Evolutionary conservation across 2,329 filamentous ascomycete species (phyloP).

Genomic region (Diplodia mutila): DNA sequence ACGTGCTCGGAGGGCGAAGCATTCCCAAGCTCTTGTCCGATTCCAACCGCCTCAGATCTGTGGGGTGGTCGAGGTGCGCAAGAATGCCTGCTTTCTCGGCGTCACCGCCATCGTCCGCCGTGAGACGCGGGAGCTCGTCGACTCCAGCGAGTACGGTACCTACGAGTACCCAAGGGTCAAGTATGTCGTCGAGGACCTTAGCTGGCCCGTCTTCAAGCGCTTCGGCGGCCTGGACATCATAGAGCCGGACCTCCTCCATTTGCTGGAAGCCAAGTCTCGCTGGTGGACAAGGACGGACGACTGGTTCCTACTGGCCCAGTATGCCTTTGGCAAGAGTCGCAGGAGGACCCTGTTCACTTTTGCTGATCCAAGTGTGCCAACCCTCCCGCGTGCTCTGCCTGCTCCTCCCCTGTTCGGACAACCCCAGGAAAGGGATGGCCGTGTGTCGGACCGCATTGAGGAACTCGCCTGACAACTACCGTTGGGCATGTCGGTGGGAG

Average conservation of each 20-base stretch:
- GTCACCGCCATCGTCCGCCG: slow-evolving; percentile 21
- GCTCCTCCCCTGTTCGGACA: background rate
- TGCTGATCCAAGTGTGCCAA: slow-evolving; percentile 14
- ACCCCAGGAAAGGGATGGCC: background rate
- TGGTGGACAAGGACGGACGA: slow-evolving; percentile 20
- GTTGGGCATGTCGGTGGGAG: background rate
- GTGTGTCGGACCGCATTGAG: slow-evolving; percentile 10
- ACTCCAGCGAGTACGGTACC: background rate
- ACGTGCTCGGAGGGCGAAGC: background rate
- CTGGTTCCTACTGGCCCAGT: slow-evolving; percentile 1
- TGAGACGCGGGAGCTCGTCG: slow-evolving; percentile 3
- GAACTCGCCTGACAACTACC: background rate
- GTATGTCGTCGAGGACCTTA: slow-evolving; percentile 17
- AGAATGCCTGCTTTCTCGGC: slow-evolving; percentile 9
- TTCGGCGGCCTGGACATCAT: slow-evolving; percentile 18
- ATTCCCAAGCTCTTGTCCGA: slow-evolving; percentile 1
- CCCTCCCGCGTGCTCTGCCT: slow-evolving; percentile 6
- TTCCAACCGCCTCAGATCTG: slow-evolving; percentile 16
- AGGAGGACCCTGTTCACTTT: slow-evolving; percentile 15
- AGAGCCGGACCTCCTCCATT: slow-evolving; percentile 1
- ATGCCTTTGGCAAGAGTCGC: slow-evolving; percentile 18
- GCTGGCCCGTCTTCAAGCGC: slow-evolving; percentile 19
- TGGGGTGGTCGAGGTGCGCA: slow-evolving; percentile 13
- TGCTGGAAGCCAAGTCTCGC: slow-evolving; percentile 15
- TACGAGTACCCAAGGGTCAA: slow-evolving; percentile 11